phyloP scores from a whole-genome alignment of 176 grass and related monocot genomes.

The Aegilops longissima region DNA sequence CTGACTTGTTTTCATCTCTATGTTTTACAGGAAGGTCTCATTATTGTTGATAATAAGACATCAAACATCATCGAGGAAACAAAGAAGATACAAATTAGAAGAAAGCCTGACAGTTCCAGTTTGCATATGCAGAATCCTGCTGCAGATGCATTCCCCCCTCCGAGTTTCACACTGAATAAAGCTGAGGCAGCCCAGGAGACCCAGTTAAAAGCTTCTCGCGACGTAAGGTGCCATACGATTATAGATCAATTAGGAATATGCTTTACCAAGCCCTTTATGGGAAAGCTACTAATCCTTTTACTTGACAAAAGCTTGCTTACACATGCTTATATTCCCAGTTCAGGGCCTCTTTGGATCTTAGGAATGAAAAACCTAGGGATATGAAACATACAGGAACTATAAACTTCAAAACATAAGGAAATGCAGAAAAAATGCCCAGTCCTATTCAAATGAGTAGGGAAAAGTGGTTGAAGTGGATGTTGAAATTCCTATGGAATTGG shows the following conservation, averaged over 20 bases:
- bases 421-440: neutral
- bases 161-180: slow-evolving; percentile 20
- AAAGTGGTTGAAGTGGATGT: neutral
- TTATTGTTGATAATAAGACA: slow-evolving; percentile 55
- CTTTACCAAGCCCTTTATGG: neutral
- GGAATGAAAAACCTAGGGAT: neutral
- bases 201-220: slow-evolving; percentile 63
- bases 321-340: neutral
- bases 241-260: slow-evolving; percentile 26
- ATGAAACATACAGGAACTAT: neutral
- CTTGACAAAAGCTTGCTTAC: neutral
- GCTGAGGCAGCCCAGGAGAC: slow-evolving; percentile 24
- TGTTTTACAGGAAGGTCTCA: slow-evolving; percentile 48
- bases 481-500: neutral
- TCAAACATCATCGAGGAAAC: slow-evolving; percentile 58
- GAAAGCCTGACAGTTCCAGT: slow-evolving; percentile 35
- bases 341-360: neutral
- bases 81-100: slow-evolving; percentile 70
- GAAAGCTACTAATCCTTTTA: neutral
- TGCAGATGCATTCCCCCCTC: slow-evolving; percentile 9
- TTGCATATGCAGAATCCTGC: slow-evolving; percentile 6
- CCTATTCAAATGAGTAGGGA: neutral
- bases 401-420: neutral
- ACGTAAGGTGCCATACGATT: slow-evolving; percentile 70
- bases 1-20: neutral